Percentiles rank a stretch among this genome's conserved stretches.
Conservation (phyloP, 140 eudicot genomes). For the Cichorium intybus region DNA sequence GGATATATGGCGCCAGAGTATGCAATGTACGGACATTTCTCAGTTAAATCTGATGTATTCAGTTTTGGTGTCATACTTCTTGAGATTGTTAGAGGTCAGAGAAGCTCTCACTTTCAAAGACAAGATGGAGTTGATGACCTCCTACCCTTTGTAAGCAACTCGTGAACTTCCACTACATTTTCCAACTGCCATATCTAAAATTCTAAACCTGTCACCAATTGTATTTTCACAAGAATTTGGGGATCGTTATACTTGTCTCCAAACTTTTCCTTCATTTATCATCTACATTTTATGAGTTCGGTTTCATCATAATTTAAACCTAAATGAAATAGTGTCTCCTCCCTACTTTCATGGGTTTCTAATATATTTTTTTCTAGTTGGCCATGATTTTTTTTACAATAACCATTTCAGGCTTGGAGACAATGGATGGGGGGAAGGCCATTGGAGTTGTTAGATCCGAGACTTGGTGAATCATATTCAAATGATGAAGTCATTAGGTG, state of each 20-base stretch:
- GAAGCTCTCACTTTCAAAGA: constrained; percentile 28
- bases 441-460: constrained; percentile 28
- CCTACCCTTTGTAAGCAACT: constrained; percentile 28
- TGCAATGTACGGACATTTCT: constrained; percentile 48
- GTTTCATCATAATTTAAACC: too few species aligned
- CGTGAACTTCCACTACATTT: not conserved
- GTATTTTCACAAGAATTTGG: too few species aligned
- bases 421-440: constrained; percentile 35
- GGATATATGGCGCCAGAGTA: constrained; percentile 62
- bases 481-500: constrained; percentile 32
- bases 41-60: constrained; percentile 46
- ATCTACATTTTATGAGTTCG: too few species aligned
- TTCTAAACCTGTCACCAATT: too few species aligned
- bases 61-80: constrained; percentile 51
- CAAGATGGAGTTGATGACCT: constrained; percentile 30
- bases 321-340: too few species aligned
- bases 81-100: constrained; percentile 42
- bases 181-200: too few species aligned
- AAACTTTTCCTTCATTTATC: too few species aligned
- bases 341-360: too few species aligned
- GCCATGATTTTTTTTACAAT: too few species aligned
- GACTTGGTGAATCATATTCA: constrained; percentile 13
- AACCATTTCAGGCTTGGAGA: constrained; percentile 51
- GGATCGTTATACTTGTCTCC: too few species aligned
- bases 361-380: too few species aligned